A percentile compares a stretch with the other conserved stretches of the same genome.
phyloP scores from a whole-genome alignment of 192 early-diverging fungal species.

The Coemansia sp. region DNA sequence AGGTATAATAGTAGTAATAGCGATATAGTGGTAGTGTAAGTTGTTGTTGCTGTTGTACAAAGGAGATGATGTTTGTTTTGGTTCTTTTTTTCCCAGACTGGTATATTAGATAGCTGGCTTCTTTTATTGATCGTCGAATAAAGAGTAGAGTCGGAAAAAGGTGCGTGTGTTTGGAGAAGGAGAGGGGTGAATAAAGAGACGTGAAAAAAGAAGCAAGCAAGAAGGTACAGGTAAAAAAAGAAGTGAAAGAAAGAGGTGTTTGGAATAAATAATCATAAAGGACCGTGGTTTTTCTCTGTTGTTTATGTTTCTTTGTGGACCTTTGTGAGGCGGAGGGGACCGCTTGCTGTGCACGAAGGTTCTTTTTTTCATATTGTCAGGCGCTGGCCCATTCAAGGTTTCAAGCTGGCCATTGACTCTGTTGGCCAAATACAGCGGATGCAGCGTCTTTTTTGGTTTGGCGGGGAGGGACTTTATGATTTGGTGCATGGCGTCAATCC shows the following conservation, averaged over 20 bases:
- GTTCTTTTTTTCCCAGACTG: background rate
- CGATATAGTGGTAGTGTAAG: too few relatives aligned
- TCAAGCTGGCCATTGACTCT: background rate
- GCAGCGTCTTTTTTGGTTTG: background rate
- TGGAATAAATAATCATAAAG: background rate
- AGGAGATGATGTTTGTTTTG: background rate
- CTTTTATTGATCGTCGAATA: slow-evolving; percentile 1
- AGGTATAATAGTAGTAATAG: too few relatives aligned
- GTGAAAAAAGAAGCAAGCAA: background rate
- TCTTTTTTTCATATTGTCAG: background rate
- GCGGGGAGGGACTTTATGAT: background rate
- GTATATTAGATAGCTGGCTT: too few relatives aligned
- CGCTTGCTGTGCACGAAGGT: background rate
- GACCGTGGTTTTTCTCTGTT: background rate
- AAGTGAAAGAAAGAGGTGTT: background rate
- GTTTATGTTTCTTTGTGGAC: slow-evolving; percentile 2
- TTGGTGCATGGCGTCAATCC: background rate
- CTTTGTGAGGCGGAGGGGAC: slow-evolving; percentile 1
- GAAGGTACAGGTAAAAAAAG: background rate
- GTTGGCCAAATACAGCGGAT: background rate
- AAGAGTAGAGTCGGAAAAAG: background rate
- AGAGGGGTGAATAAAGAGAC: background rate
- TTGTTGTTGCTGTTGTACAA: background rate
- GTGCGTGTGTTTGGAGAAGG: background rate
- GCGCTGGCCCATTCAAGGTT: background rate